phyloP scores from a whole-genome alignment of 768 basidiomycete genomes.

The Boletus fagicola region DNA sequence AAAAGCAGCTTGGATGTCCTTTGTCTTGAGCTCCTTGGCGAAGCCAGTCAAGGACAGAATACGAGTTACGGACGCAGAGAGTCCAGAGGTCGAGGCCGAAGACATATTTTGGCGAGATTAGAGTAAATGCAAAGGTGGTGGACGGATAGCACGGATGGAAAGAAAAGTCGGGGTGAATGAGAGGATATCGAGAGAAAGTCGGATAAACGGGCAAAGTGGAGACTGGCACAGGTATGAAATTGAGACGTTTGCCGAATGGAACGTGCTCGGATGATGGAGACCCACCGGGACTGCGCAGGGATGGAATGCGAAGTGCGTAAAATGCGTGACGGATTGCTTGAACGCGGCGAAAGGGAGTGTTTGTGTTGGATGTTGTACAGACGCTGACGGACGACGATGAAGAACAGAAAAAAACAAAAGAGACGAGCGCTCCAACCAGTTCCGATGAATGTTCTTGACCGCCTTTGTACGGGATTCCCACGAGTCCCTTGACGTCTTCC shows the following conservation, averaged over 20 bases:
- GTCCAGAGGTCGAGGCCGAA: conserved; percentile 62
- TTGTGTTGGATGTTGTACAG: conserved; percentile 32
- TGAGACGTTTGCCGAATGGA: conserved; percentile 27
- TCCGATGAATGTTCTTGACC: neutral
- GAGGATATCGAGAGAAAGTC: conserved; percentile 18
- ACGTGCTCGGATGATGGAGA: conserved; percentile 25
- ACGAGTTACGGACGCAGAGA: conserved; percentile 94
- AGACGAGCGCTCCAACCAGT: neutral
- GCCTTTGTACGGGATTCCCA: conserved; percentile 17
- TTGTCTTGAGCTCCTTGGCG: conserved; percentile 93
- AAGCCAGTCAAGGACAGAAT: conserved; percentile 93
- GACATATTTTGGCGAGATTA: conserved; percentile 46
- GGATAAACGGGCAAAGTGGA: conserved; percentile 11
- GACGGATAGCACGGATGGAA: conserved; percentile 1
- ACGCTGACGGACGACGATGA: conserved; percentile 30
- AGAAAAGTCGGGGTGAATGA: conserved; percentile 9
- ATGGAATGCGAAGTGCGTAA: conserved; percentile 5
- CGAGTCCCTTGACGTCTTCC: conserved; percentile 8
- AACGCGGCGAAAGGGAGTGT: conserved; percentile 25
- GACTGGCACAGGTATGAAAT: conserved; percentile 10
- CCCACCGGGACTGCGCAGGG: conserved; percentile 7
- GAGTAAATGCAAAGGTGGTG: conserved; percentile 5
- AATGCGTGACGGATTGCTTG: conserved; percentile 7
- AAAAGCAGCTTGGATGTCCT: conserved; percentile 91
- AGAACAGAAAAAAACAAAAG: neutral